A percentile compares a stretch with the other conserved stretches of the same genome.
Conservation (phyloP, 2,329 filamentous ascomycete genomes). For the Plectosphaerella plurivora region DNA sequence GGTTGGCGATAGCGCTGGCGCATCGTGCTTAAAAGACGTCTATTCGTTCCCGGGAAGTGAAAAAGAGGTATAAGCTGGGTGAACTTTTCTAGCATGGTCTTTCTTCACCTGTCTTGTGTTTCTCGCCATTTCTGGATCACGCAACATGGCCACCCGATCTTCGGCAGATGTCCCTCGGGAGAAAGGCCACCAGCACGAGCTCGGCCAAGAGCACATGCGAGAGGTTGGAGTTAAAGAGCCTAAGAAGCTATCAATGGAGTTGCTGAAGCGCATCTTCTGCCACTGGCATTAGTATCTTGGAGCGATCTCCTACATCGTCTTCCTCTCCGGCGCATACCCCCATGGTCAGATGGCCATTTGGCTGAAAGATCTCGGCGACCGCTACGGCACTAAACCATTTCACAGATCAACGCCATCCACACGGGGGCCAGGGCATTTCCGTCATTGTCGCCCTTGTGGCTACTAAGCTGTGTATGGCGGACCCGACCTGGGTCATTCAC, state of each 20-base stretch:
- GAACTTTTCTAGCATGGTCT: no score
- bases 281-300: constrained; percentile 20
- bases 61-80: no score
- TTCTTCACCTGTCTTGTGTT: no score
- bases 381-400: constrained; percentile 13
- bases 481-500: constrained; percentile 25
- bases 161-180: neutral
- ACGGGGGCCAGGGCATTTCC: constrained; percentile 20
- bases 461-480: constrained; percentile 25
- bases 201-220: constrained; percentile 25
- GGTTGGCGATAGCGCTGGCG: no score
- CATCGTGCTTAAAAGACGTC: no score
- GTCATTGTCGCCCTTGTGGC: constrained; percentile 18
- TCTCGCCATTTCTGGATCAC: no score
- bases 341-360: constrained; percentile 14
- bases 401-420: constrained; percentile 15
- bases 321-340: constrained; percentile 9
- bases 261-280: constrained; percentile 17
- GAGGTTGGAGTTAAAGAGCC: constrained; percentile 12
- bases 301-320: constrained; percentile 15
- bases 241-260: constrained; percentile 14
- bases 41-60: no score
- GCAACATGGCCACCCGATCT: neutral
- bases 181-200: neutral
- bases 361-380: constrained; percentile 13